Base-by-base conservation (phyloP, 2,329 filamentous ascomycete genomes). In the Stemphylium lycopersici region DNA sequence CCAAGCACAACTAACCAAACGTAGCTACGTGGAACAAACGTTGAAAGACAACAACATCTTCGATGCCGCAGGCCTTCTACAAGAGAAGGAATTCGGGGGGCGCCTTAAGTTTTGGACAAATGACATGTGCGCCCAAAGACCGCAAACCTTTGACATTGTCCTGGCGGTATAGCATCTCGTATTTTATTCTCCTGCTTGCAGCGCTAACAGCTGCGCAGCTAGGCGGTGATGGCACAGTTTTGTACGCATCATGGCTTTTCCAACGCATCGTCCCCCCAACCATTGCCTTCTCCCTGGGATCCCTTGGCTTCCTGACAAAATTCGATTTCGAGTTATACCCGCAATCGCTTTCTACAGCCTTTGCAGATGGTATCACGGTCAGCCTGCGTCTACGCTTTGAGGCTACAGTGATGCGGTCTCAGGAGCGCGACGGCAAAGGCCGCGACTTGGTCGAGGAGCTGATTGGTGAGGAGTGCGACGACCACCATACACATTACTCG, bases 181-280 rank as follows among this genome's bases (percentile, higher is more conserved):
- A n/a, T 26, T 13, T n/a, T 18, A 16, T 39, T 31, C 1, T 3
- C n/a, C n/a, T 15, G 11, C 6, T 15, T 3, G n/a, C 16, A 22
- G 36, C 22, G 34, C 42, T 59, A 47, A 66, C 36, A 56, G 11
- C 11, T 29, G 12, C 42, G 22, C 39, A 80, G 77, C 83, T 96
- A 3, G 93, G 92, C 43, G 95, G 95, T 11, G 95, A 99, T 71
- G 95, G 95, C n/a, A 99, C 95, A 0, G 93, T 99, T 6, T 80
- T 99, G 10, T 98, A 96, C 71, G 90, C 93, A 3, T 96, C 91
- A 70, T 98, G 93, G 93, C 81, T 99, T 1, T 99, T 99, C 73
- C 95, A 99, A 78, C 87, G 90, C 37, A 90, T 98, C 41, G 93
- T 98, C 0, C 95, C 95, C 5, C 95, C 95, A 0, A 91, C 97